Percentiles rank a stretch among this genome's conserved stretches.
Evolutionary conservation across 2,329 filamentous ascomycete genomes (phyloP).

Genomic region (Calonectria naviculata): DNA sequence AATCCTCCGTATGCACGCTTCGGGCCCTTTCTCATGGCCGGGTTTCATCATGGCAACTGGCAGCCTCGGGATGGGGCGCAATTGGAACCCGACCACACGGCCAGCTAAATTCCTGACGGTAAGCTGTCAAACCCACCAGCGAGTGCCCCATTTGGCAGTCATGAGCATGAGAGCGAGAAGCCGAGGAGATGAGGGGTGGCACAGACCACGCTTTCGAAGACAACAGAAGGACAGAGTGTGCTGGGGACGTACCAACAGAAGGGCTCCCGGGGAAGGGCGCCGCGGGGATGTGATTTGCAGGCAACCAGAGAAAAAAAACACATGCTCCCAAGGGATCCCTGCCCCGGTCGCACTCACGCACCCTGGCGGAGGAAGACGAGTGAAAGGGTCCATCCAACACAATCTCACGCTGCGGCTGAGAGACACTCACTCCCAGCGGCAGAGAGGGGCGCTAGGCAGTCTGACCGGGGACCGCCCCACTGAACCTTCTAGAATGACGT

Average conservation of each 20-base stretch:
- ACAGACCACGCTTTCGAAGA: background rate
- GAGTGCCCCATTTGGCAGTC: background rate
- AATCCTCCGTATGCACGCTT: background rate
- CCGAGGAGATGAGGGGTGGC: background rate
- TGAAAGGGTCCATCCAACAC: background rate
- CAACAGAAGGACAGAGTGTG: background rate
- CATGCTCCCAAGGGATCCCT: background rate
- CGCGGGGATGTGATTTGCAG: conserved; percentile 10
- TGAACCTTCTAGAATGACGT: conserved; percentile 58
- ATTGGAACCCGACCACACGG: background rate
- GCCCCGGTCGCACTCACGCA: background rate
- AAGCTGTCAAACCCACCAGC: background rate
- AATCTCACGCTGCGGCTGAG: conserved; percentile 1
- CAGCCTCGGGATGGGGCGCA: background rate
- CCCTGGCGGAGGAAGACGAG: background rate
- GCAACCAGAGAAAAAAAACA: background rate
- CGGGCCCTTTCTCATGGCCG: background rate
- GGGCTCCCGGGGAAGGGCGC: background rate
- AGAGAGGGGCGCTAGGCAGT: conserved; percentile 21
- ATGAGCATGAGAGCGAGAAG: background rate
- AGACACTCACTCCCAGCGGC: background rate
- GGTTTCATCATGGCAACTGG: background rate
- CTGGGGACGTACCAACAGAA: background rate
- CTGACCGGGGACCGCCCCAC: conserved; percentile 44
- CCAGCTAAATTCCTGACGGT: background rate